Percentiles rank a stretch among this genome's conserved stretches.
Conservation (phyloP, 2,329 filamentous ascomycete species). For the Epichloe baconii region DNA sequence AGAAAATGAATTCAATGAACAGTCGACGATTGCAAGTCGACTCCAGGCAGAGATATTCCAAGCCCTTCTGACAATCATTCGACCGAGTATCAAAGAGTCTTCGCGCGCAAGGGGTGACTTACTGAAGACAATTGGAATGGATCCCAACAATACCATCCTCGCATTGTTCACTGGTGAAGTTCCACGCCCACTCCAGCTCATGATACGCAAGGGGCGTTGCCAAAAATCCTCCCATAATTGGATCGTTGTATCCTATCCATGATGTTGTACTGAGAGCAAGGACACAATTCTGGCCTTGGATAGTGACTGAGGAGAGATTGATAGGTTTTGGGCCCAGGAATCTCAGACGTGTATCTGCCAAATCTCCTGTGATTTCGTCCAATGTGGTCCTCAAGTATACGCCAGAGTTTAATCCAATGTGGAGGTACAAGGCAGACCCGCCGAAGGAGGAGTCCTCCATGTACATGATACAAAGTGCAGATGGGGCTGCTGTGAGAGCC, state of each 20-base stretch:
- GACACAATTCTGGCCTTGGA: constrained; percentile 72
- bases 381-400: constrained; percentile 90
- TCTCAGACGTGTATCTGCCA: constrained; percentile 87
- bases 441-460: constrained; percentile 91
- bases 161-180: constrained; percentile 90
- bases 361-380: constrained; percentile 87
- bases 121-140: constrained; percentile 26
- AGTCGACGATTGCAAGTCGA: too few relatives aligned
- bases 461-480: constrained; percentile 77
- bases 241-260: constrained; percentile 88
- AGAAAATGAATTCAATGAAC: too few relatives aligned
- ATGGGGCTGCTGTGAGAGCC: constrained; percentile 80
- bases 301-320: constrained; percentile 75
- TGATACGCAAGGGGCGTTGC: constrained; percentile 84
- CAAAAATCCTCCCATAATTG: constrained; percentile 75
- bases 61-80: constrained; percentile 44
- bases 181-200: constrained; percentile 85
- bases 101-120: too few relatives aligned
- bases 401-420: constrained; percentile 89
- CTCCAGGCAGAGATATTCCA: too few relatives aligned
- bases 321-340: constrained; percentile 88
- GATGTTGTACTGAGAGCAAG: constrained; percentile 82
- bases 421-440: constrained; percentile 82
- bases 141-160: constrained; percentile 89
- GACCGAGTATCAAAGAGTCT: too few relatives aligned